These are phyloP conservation scores for Hypsizygus marmoreus DNA, from an alignment of 768 basidiomycete genomes.

Conservation along the genomic window DNA sequence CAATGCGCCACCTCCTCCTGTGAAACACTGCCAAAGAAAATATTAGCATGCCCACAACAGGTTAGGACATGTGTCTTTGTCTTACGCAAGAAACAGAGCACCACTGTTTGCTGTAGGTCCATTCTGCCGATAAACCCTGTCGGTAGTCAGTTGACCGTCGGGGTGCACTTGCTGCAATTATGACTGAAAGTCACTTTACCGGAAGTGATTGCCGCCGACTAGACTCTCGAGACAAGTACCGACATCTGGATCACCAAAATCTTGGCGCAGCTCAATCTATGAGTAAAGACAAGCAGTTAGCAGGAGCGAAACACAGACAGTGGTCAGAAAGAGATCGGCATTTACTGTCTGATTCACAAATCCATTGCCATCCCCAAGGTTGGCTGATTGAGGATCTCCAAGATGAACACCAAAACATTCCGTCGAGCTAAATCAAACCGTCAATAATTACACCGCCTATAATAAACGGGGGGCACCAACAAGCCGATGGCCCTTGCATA, in stretches of 20 bases:
- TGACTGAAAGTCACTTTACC: constrained; percentile 53
- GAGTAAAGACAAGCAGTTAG: not conserved
- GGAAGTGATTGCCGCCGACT: constrained; percentile 79
- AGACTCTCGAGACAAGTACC: constrained; percentile 80
- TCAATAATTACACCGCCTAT: constrained; percentile 34
- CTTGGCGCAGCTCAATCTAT: constrained; percentile 73
- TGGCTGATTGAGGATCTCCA: constrained; percentile 66
- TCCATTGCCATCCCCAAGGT: constrained; percentile 81
- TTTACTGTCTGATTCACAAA: constrained; percentile 53
- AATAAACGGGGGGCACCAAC: constrained; percentile 35
- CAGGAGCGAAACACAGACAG: not conserved
- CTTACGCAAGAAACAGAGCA: constrained; percentile 55
- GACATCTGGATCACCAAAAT: constrained; percentile 63
- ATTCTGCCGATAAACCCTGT: constrained; percentile 59
- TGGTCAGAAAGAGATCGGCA: constrained; percentile 20
- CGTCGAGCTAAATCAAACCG: constrained; percentile 23
- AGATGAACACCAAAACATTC: constrained; percentile 77
- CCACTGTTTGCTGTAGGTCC: constrained; percentile 45
- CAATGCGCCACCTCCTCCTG: constrained; percentile 32
- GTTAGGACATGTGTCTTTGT: not conserved
- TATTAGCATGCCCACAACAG: not conserved
- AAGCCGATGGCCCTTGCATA: constrained; percentile 65
- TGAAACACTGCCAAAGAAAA: constrained; percentile 27
- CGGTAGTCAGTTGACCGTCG: not conserved
- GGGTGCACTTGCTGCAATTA: not conserved